Evolutionary conservation across 768 basidiomycete species (phyloP).

Genomic region (Podaxis sp.): DNA sequence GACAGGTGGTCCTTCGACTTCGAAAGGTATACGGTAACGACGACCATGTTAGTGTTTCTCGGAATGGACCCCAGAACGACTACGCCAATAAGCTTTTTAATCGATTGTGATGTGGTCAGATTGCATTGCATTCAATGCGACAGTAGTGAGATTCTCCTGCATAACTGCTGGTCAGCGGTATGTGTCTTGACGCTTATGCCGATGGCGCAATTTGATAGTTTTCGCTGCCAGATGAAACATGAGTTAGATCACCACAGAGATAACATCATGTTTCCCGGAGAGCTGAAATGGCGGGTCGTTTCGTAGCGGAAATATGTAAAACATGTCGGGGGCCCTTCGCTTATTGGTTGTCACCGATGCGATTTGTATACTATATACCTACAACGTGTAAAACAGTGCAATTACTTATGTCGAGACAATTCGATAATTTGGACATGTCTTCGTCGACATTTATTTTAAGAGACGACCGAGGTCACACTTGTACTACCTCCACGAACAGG

Average conservation of each 20-base stretch:
- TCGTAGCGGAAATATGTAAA: not conserved
- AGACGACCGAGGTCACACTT: too few relatives aligned
- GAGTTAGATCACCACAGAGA: not conserved
- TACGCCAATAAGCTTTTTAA: not conserved
- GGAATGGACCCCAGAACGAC: constrained; percentile 2
- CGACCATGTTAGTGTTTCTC: not conserved
- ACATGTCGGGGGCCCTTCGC: too few relatives aligned
- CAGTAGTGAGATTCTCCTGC: not conserved
- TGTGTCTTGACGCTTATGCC: not conserved
- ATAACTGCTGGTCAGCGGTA: constrained; percentile 8
- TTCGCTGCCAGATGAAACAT: not conserved
- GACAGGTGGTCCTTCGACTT: not conserved
- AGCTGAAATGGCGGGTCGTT: not conserved
- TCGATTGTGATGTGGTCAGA: not conserved
- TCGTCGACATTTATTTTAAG: too few relatives aligned
- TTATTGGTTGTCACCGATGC: too few relatives aligned
- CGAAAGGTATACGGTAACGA: not conserved
- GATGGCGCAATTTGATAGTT: not conserved
- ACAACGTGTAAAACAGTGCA: too few relatives aligned
- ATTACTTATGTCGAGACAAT: too few relatives aligned
- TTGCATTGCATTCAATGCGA: not conserved
- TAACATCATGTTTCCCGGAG: not conserved
- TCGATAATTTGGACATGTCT: too few relatives aligned
- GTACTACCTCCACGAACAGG: not conserved
- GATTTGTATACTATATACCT: too few relatives aligned